Conservation (phyloP, 2,329 filamentous ascomycete genomes). For the Thyridium curvatum region DNA sequence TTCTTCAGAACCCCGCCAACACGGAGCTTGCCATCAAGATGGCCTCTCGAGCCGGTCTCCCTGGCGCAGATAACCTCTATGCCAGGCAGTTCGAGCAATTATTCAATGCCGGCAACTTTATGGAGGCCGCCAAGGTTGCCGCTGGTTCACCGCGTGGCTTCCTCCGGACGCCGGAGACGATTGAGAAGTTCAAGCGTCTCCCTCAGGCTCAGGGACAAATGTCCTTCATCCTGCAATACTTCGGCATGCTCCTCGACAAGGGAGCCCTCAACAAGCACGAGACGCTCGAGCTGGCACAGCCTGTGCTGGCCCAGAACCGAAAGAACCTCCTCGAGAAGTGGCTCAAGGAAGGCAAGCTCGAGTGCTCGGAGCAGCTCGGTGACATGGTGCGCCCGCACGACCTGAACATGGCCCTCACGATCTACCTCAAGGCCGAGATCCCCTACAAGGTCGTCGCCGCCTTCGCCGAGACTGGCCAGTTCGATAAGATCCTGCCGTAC, state of each 20-base stretch:
- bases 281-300: conserved; percentile 86
- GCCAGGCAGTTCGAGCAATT: conserved; percentile 88
- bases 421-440: conserved; percentile 87
- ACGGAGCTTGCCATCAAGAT: conserved; percentile 91
- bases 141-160: conserved; percentile 96
- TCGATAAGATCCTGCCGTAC: conserved; percentile 94
- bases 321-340: conserved; percentile 98
- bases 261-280: conserved; percentile 88
- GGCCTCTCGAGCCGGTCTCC: conserved; percentile 86
- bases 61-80: conserved; percentile 91
- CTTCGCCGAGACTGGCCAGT: conserved; percentile 91
- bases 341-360: conserved; percentile 92
- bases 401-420: conserved; percentile 75
- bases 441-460: conserved; percentile 92
- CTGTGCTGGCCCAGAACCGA: conserved; percentile 86
- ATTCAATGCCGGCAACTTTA: conserved; percentile 71
- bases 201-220: conserved; percentile 78
- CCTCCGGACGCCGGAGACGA: conserved; percentile 87
- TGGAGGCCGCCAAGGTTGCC: conserved; percentile 89
- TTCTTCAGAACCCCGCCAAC: conserved; percentile 94
- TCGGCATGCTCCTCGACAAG: conserved; percentile 95
- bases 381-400: conserved; percentile 90
- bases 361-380: conserved; percentile 92
- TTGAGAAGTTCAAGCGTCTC: conserved; percentile 89
- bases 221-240: conserved; percentile 94